These are phyloP conservation scores for Melaleuca quinquenervia DNA, from an alignment of 345 rosid genomes.

Conservation along the genomic window DNA sequence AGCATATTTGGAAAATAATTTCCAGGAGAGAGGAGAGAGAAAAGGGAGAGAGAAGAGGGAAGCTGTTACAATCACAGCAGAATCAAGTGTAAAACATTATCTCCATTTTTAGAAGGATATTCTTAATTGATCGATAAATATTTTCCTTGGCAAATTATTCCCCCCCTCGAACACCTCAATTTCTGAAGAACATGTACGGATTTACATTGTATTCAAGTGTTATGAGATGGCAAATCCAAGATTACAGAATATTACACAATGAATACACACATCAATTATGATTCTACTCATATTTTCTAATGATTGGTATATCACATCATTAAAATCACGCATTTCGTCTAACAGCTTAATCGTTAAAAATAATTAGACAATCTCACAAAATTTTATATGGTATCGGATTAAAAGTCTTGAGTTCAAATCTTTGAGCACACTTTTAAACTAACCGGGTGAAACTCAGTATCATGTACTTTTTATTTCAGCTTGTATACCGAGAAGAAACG, in stretches of 20 bases:
- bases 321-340: fast-evolving
- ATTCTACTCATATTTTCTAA: neutral
- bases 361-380: fast-evolving
- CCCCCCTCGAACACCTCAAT: too few species aligned
- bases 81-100: too few species aligned
- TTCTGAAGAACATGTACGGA: too few species aligned
- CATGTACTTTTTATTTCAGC: neutral
- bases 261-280: too few species aligned
- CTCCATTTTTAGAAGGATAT: too few species aligned
- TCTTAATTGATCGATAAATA: too few species aligned
- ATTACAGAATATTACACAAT: neutral
- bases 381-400: fast-evolving
- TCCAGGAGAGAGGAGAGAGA: too few species aligned
- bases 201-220: too few species aligned
- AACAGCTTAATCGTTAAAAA: neutral
- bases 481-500: neutral
- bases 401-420: neutral
- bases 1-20: too few species aligned
- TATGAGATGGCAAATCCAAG: neutral
- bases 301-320: neutral
- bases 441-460: neutral
- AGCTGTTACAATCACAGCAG: too few species aligned
- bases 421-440: neutral
- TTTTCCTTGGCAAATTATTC: too few species aligned
- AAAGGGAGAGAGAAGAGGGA: too few species aligned